A percentile compares a stretch with the other conserved stretches of the same genome.
Conservation (phyloP, 176 grass and related monocot species). For the Triticum urartu region DNA sequence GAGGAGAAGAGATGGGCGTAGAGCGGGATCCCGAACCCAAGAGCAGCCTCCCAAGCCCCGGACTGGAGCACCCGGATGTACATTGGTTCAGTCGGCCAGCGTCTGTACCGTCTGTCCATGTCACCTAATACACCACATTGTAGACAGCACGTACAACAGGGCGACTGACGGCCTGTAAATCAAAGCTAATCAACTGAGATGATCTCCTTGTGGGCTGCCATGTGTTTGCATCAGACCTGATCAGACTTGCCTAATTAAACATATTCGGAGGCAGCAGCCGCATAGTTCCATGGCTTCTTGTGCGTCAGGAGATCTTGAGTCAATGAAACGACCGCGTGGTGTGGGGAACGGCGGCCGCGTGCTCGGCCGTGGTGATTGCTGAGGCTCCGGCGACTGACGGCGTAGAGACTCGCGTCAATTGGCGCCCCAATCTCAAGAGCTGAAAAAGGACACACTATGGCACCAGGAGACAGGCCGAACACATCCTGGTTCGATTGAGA, state of each 20-base stretch:
- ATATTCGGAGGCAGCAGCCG: not conserved
- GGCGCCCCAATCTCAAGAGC: not conserved
- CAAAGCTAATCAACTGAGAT: too few relatives aligned
- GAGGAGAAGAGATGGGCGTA: slow-evolving; percentile 36
- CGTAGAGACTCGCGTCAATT: not conserved
- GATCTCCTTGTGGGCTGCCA: too few relatives aligned
- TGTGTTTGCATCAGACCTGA: too few relatives aligned
- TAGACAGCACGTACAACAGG: too few relatives aligned
- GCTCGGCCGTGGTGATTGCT: not conserved
- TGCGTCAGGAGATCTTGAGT: not conserved
- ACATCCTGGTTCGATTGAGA: not conserved
- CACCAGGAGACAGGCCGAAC: not conserved
- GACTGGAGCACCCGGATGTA: too few relatives aligned
- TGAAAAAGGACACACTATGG: not conserved
- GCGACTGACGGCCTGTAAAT: too few relatives aligned
- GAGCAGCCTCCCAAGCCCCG: too few relatives aligned
- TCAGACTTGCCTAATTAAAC: too few relatives aligned
- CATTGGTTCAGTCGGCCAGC: too few relatives aligned
- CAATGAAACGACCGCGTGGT: not conserved
- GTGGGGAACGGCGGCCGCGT: not conserved
- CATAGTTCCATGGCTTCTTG: not conserved
- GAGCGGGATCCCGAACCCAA: slow-evolving; percentile 27
- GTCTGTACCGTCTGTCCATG: too few relatives aligned
- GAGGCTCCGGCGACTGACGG: not conserved
- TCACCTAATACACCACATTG: too few relatives aligned